These are phyloP conservation scores for Eragrostis curvula DNA, from an alignment of 176 grass and related monocot species.

Conservation along the genomic window DNA sequence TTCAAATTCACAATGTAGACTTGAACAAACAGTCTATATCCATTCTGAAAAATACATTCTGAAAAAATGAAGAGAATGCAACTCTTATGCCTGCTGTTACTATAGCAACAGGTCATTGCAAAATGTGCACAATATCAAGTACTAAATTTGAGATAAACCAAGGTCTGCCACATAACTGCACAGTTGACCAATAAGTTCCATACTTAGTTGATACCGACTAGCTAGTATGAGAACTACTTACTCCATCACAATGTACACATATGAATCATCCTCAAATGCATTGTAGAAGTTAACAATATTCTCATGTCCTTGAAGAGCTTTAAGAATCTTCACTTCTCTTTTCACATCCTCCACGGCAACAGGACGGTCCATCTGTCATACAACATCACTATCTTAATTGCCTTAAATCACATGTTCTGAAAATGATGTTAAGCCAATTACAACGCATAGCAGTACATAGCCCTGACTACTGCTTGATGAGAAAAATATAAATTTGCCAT, in stretches of 20 bases:
- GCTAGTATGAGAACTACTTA: conserved; percentile 52
- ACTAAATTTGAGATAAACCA: conserved; percentile 9
- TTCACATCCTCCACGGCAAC: conserved; percentile 87
- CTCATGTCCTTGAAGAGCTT: conserved; percentile 83
- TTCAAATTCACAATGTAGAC: conserved; percentile 16
- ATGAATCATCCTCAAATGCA: conserved; percentile 84
- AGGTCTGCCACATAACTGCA: not conserved
- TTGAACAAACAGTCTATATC: not conserved
- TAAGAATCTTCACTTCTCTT: conserved; percentile 89
- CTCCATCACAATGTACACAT: conserved; percentile 97
- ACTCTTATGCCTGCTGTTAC: not conserved
- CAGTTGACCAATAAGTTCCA: not conserved
- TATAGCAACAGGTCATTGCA: too few relatives aligned
- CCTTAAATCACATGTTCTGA: conserved; percentile 33
- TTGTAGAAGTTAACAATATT: conserved; percentile 91
- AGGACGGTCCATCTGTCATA: conserved; percentile 72
- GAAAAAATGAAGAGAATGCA: conserved; percentile 15
- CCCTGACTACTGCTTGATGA: not conserved
- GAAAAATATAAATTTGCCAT: not conserved
- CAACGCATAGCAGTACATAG: not conserved
- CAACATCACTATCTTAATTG: conserved; percentile 24
- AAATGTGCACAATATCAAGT: conserved; percentile 18
- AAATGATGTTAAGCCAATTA: not conserved
- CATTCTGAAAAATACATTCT: not conserved
- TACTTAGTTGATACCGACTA: not conserved